Base-by-base conservation (phyloP, 352 stramenopile species). In the Phytophthora pinifolia region DNA sequence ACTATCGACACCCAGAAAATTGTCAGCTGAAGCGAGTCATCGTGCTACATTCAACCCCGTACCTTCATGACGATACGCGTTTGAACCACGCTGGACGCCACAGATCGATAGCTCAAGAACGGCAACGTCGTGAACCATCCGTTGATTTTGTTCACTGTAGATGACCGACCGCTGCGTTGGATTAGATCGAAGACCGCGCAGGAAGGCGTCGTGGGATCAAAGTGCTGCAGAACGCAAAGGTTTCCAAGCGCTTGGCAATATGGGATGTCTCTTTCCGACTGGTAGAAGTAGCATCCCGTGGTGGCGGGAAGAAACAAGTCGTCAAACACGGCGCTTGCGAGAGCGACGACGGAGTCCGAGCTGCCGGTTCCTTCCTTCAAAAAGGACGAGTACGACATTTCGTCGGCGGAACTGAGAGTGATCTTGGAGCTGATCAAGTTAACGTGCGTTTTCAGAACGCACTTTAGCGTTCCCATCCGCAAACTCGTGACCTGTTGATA, bases 151-250 rank as follows among this genome's bases (percentile, higher is more conserved):
- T 88, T 83, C 3, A 69, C 67, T 12, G 54, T 75, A 15, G 74
- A 70, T 8, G 57, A 65, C 30, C 74, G 71, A 1, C 75, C 73
- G 25, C 63, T 83, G 31, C 68, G 72, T 55, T 89, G 76, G 51
- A 97, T 87, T 4, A 82, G 59, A 7, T 86, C 54, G 37, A 96
- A 76, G 6, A 97, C 54, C 17, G 67, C 67, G 46, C 94, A 98
- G 0, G 89, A 76, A 6, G 74, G 41, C 6, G 72, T 54, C 1
- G 62, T 58, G 17, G 78, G 56, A 20, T 83, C 65, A 53, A 98
- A 96, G 57, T 97, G 82, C 52, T 94, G 83, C n/a, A 98, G 58
- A 7, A 97, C 91, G 47, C 95, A 98, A 12, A 98, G 55, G 57
- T 98, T 98, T 9, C 83, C 86, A 6, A 98, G 76, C 5, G 74